Evolutionary conservation across 1,284 basidiomycete species (phyloP).

Genomic region (Ustilago hordei): DNA sequence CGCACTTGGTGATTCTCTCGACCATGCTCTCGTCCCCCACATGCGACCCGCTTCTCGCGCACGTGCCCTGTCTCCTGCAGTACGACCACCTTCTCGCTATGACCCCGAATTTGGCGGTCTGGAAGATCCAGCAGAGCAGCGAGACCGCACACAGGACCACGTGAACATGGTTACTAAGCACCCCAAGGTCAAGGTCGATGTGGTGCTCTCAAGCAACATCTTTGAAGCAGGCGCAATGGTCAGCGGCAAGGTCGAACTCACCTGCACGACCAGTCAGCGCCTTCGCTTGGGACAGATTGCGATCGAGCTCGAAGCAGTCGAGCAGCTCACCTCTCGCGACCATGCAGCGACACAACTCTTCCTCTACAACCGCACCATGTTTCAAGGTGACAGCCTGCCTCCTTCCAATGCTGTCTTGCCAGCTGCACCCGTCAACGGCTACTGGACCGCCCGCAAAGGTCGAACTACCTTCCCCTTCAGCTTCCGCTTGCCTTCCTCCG

Average conservation of each 20-base stretch:
- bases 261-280: constrained; percentile 58
- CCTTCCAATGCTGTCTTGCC: constrained; percentile 65
- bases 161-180: constrained; percentile 64
- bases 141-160: constrained; percentile 44
- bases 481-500: constrained; percentile 56
- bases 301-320: constrained; percentile 57
- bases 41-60: constrained; percentile 27
- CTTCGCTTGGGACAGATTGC: constrained; percentile 63
- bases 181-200: constrained; percentile 61
- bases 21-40: constrained; percentile 30
- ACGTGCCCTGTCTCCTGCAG: constrained; percentile 29
- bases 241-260: constrained; percentile 62
- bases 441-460: constrained; percentile 65
- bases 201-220: constrained; percentile 52
- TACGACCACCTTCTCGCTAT: constrained; percentile 33
- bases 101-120: constrained; percentile 43
- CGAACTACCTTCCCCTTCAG: constrained; percentile 63
- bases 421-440: constrained; percentile 55
- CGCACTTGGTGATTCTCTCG: constrained; percentile 33
- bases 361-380: constrained; percentile 63
- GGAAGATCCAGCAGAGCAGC: constrained; percentile 29
- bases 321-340: constrained; percentile 64
- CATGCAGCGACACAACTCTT: constrained; percentile 63
- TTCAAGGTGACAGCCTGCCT: constrained; percentile 62
- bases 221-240: constrained; percentile 59